Conservation (phyloP, 2,329 filamentous ascomycete species). For the Fusarium graminum region DNA sequence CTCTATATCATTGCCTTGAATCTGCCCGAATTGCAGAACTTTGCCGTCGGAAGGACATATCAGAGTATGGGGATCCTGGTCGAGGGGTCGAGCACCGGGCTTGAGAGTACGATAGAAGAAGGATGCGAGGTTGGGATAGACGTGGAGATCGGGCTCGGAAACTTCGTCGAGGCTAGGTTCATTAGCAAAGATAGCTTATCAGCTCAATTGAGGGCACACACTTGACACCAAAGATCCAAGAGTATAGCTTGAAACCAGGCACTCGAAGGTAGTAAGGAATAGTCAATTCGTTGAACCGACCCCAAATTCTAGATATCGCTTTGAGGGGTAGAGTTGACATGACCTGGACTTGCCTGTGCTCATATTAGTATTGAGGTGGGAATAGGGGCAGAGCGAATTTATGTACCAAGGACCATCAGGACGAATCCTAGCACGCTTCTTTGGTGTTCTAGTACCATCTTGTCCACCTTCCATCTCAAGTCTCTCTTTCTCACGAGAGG, state of each 20-base stretch:
- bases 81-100: conserved; percentile 85
- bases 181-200: conserved; percentile 40
- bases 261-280: conserved; percentile 90
- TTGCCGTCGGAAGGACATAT: conserved; percentile 92
- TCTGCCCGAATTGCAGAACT: conserved; percentile 90
- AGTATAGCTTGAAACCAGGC: conserved; percentile 92
- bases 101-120: conserved; percentile 98
- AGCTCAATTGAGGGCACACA: conserved; percentile 49
- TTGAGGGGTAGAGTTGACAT: conserved; percentile 95
- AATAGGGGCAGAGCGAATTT: conserved; percentile 27
- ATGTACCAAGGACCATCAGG: conserved; percentile 85
- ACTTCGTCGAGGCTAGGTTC: conserved; percentile 82
- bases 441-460: conserved; percentile 60
- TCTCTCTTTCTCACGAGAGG: conserved; percentile 66
- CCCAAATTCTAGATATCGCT: conserved; percentile 90
- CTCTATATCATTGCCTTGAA: conserved; percentile 94
- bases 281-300: conserved; percentile 88
- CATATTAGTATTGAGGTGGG: conserved; percentile 30
- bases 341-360: conserved; percentile 82
- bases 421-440: conserved; percentile 72
- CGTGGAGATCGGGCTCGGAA: conserved; percentile 86
- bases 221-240: conserved; percentile 91
- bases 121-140: conserved; percentile 90
- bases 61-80: conserved; percentile 82
- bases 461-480: conserved; percentile 59